Percentiles rank a stretch among this genome's conserved stretches.
Evolutionary conservation across 2,329 filamentous ascomycete species (phyloP).

Genomic region (Tolypocladium inflatum): DNA sequence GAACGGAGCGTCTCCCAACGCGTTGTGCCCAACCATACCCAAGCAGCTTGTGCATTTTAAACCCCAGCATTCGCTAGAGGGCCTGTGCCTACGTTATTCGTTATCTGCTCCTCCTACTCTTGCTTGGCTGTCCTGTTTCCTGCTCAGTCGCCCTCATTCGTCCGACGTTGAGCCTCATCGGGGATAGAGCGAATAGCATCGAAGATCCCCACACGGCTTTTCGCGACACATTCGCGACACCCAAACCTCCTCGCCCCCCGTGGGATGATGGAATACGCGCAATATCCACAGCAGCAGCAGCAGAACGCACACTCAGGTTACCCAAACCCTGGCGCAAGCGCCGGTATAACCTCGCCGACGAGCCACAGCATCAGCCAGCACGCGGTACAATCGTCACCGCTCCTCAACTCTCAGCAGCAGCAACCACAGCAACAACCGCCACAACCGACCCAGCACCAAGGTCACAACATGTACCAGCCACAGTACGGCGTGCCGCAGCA

Average conservation of each 20-base stretch:
- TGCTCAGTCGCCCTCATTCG: constrained; percentile 9
- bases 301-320: constrained; percentile 59
- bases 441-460: constrained; percentile 19
- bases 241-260: constrained; percentile 10
- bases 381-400: constrained; percentile 66
- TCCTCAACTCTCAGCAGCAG: constrained; percentile 69
- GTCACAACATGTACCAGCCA: constrained; percentile 72
- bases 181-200: constrained; percentile 12
- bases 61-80: constrained; percentile 17
- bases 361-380: constrained; percentile 60
- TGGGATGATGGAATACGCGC: constrained; percentile 65
- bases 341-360: constrained; percentile 63
- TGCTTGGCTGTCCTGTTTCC: constrained; percentile 5
- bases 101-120: constrained; percentile 7
- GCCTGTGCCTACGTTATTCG: constrained; percentile 13
- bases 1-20: constrained; percentile 24
- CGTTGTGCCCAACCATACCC: constrained; percentile 36
- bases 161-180: constrained; percentile 4
- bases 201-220: constrained; percentile 9
- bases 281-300: constrained; percentile 61
- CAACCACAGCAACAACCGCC: constrained; percentile 5
- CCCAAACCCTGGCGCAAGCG: constrained; percentile 44
- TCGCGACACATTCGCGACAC: constrained; percentile 13
- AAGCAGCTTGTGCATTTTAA: constrained; percentile 21
- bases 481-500: constrained; percentile 65